Evolutionary conservation across 2,329 filamentous ascomycete genomes (phyloP), one percentile per base, ranked within the genome.

Genomic region (Pseudocercospora pini-densiflorae): DNA sequence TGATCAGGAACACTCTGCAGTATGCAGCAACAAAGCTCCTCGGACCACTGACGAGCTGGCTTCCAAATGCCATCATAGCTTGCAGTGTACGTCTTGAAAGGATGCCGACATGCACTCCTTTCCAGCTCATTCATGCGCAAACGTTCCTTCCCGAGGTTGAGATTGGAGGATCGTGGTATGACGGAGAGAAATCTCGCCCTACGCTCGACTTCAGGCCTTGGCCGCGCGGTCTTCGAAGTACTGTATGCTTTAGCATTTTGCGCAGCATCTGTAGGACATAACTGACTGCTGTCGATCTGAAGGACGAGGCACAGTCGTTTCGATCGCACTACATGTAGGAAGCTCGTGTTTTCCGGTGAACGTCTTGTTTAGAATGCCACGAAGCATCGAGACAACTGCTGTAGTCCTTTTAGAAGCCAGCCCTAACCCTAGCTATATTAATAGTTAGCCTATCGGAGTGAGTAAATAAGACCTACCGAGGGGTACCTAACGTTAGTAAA

Each of bases 21-120:
- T 45, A 16, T 45, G 40, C 40, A 45, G 40, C 19, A 19, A 45
- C 5, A 16, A 19, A 45, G 4, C 40, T 45, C 19, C 19, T 45
- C 14, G 14, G 40, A 16, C 40, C 12, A n/a, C 14, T 45, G 43
- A 16, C 43, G 43, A 45, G 43, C 14, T 16, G n/a, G 23, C 49
- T 23, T 53, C 19, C 12, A 53, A 24, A 27, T 53, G 49, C 49
- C 49, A 53, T 29, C 49, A 53, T 53, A 53, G 23, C 19, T 23
- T 19, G 19, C 24, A 14, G 23, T 24, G 10, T 24, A 27, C 49
- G 12, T 10, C 23, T 16, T 24, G 49, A 16, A 53, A 53, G 21
- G 49, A 53, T 53, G 49, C 49, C 49, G 49, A 53, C 23, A 24
- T 53, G 49, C 49, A 53, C 49, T 53, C 49, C 49, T 53, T 53